Evolutionary conservation across 2,329 filamentous ascomycete species (phyloP), one percentile per base, ranked within the genome.

Genomic region (Sporothrix brunneoviolacea): DNA sequence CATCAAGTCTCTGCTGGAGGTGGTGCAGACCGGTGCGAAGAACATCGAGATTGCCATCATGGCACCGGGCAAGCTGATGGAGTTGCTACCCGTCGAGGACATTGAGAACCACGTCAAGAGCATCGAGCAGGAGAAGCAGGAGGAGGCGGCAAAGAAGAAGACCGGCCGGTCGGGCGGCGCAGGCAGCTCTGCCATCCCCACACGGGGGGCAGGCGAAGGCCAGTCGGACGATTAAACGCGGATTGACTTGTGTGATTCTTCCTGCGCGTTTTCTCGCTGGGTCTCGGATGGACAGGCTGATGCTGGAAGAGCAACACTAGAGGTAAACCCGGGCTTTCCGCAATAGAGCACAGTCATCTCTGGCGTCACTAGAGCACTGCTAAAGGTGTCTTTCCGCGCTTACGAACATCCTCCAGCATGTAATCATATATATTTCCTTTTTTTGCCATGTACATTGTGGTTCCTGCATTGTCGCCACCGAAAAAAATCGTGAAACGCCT

Each of bases 1-100:
- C 8, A 94, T 98, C 76, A 98, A 98, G 77, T 98, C 93, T 35
- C 80, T 98, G 58, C 76, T 98, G 54, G 93, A 98, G 70, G 93
- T 98, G 48, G 93, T 98, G 55, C 93, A 98, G 73, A 98, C 93
- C 3, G 93, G 93, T 57, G 93, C 93, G 48, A 98, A 98, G 83
- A 98, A 98, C 72, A 98, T 98, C 64, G 93, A 98, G 74, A 97
- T 98, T 64, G 93, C 94, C 52, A 84, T 98, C 65, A 96, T 97
- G 90, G 88, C 89, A 8, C 91, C 93, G 7, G 91, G 89, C 47
- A 90, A 95, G 76, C 70, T 79, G 15, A 82, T 98, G 57, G 91
- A 97, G 76, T 91, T 95, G 83, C 79, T 98, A 60, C 88, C 90
- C 3, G 86, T 91, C 28, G 91, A 97, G 68, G 88, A 95, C 64